These are phyloP conservation scores for Krasilnikovozyma curviuscula DNA, from an alignment of 768 basidiomycete genomes.

Conservation along the genomic window DNA sequence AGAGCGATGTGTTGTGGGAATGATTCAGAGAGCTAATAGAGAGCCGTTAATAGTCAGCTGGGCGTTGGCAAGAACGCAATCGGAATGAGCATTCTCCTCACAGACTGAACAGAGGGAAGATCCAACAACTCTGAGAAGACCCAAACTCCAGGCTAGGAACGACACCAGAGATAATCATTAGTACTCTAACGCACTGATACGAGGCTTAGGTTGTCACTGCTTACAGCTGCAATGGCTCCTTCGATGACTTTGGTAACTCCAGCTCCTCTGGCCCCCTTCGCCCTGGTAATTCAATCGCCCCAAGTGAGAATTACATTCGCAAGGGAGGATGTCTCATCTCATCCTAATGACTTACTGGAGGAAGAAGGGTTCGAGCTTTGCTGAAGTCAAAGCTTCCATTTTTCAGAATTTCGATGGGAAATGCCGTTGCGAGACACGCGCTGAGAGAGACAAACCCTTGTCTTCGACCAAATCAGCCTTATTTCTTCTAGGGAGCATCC, in stretches of 20 bases:
- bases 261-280: slow-evolving; percentile 76
- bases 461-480: too few relatives aligned
- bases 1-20: neutral
- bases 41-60: too few relatives aligned
- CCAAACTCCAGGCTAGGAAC: slow-evolving; percentile 52
- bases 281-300: too few relatives aligned
- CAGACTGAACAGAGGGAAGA: slow-evolving; percentile 65
- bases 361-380: slow-evolving; percentile 71
- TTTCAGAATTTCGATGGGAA: too few relatives aligned
- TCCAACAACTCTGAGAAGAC: slow-evolving; percentile 80
- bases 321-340: too few relatives aligned
- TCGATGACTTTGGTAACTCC: slow-evolving; percentile 65
- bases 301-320: too few relatives aligned
- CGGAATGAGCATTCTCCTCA: slow-evolving; percentile 24
- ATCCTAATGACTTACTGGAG: too few relatives aligned
- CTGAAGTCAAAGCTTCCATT: slow-evolving; percentile 14
- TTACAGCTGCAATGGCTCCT: slow-evolving; percentile 58
- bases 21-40: neutral
- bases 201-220: slow-evolving; percentile 3
- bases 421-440: too few relatives aligned
- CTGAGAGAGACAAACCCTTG: too few relatives aligned
- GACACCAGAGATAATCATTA: neutral
- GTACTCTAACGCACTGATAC: neutral
- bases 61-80: too few relatives aligned
- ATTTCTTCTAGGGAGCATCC: too few relatives aligned